A percentile compares a stretch with the other conserved stretches of the same genome.
These are phyloP conservation scores for Paecilomyces niveus DNA, from an alignment of 2,329 filamentous ascomycete species.

Conservation along the genomic window DNA sequence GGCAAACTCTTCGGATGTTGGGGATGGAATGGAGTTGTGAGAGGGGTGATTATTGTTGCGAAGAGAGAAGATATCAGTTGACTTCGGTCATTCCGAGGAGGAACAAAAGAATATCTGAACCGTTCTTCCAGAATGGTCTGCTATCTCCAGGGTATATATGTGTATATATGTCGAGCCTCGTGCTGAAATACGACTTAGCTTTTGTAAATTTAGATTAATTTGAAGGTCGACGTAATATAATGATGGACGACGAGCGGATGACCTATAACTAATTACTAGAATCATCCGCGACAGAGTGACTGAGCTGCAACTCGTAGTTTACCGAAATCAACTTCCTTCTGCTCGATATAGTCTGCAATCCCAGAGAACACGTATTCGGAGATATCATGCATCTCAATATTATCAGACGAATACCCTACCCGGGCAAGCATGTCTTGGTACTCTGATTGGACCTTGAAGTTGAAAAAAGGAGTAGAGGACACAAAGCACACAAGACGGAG, in stretches of 20 bases:
- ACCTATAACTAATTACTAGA: too few relatives aligned
- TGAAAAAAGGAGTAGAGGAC: conserved; percentile 43
- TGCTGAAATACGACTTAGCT: too few relatives aligned
- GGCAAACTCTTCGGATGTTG: conserved; percentile 36
- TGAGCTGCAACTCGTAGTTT: conserved; percentile 26
- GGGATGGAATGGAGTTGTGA: conserved; percentile 30
- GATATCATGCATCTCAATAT: conserved; percentile 44
- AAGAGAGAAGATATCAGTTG: conserved; percentile 6
- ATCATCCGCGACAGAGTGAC: too few relatives aligned
- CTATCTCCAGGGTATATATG: too few relatives aligned
- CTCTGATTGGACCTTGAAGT: conserved; percentile 41
- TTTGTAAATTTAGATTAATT: too few relatives aligned
- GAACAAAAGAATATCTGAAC: neutral
- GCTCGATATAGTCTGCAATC: conserved; percentile 38
- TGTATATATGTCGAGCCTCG: too few relatives aligned
- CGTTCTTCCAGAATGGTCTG: too few relatives aligned
- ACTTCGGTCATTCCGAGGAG: neutral
- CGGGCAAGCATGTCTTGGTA: conserved; percentile 42
- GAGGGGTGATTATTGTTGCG: conserved; percentile 35
- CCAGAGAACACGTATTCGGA: conserved; percentile 48
- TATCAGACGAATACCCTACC: conserved; percentile 40
- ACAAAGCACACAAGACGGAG: conserved; percentile 40
- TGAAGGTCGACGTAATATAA: too few relatives aligned
- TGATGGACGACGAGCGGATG: too few relatives aligned
- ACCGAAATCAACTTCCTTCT: conserved; percentile 30